phyloP scores from a whole-genome alignment of 257 asterid species.

The Gynochthodes officinalis region DNA sequence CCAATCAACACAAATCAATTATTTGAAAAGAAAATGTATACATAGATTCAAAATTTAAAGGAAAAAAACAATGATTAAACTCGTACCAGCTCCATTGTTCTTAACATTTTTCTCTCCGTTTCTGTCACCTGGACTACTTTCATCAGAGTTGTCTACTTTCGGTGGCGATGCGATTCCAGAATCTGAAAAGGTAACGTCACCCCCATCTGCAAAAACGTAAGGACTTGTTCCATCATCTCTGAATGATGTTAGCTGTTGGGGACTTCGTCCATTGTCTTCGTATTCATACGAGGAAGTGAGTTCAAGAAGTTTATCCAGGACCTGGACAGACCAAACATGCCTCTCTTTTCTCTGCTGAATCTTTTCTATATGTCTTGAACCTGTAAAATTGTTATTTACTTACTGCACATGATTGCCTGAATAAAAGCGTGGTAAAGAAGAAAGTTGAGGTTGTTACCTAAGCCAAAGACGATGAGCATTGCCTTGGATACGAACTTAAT shows the following conservation, averaged over 20 bases:
- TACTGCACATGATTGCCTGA: background rate
- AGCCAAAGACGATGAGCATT: background rate
- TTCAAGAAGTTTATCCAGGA: conserved; percentile 3
- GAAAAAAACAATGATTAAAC: too few relatives aligned
- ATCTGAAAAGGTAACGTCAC: background rate
- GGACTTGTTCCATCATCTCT: background rate
- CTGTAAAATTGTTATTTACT: background rate
- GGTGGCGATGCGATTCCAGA: too few relatives aligned
- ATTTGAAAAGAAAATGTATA: too few relatives aligned
- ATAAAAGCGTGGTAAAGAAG: too few relatives aligned
- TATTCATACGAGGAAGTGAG: background rate
- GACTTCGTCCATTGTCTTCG: background rate
- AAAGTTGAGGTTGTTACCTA: background rate
- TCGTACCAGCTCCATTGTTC: background rate
- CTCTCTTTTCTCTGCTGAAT: background rate
- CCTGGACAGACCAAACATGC: background rate
- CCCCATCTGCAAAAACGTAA: background rate
- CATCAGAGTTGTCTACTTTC: too few relatives aligned
- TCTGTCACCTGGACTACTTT: too few relatives aligned
- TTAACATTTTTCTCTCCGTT: background rate
- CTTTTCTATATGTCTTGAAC: background rate
- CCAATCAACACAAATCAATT: too few relatives aligned
- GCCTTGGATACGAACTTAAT: conserved; percentile 6
- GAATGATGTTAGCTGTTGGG: background rate
- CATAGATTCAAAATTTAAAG: too few relatives aligned